Evolutionary conservation across 1,284 basidiomycete genomes (phyloP).

Genomic region (Malassezia cuniculi): DNA sequence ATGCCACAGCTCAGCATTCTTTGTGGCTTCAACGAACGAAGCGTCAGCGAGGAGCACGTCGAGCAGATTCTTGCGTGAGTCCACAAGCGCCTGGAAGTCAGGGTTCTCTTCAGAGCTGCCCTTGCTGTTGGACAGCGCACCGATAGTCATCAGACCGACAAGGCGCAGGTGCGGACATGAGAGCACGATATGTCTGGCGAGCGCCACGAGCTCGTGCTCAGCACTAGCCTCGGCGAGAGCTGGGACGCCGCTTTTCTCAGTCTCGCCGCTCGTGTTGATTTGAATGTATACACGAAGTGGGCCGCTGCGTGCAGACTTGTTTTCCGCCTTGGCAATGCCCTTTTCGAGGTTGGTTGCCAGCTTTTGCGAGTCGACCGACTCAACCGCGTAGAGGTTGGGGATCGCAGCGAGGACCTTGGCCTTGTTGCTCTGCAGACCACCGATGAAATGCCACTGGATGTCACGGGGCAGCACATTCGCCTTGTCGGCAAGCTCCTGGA

Average conservation of each 20-base stretch:
- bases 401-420: conserved; percentile 78
- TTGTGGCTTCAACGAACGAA: conserved; percentile 11
- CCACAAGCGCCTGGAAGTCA: conserved; percentile 64
- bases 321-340: conserved; percentile 51
- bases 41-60: conserved; percentile 29
- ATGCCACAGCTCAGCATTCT: too few relatives aligned
- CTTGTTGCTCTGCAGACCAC: conserved; percentile 87
- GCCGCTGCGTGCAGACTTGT: conserved; percentile 41
- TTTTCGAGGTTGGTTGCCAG: conserved; percentile 72
- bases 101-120: conserved; percentile 52
- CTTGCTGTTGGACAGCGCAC: conserved; percentile 50
- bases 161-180: conserved; percentile 64
- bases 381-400: conserved; percentile 74
- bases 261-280: conserved; percentile 87
- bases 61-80: conserved; percentile 55
- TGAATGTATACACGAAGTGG: conserved; percentile 72
- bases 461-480: conserved; percentile 34
- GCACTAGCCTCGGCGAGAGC: conserved; percentile 48
- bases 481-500: conserved; percentile 80
- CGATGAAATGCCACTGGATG: conserved; percentile 86
- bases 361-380: conserved; percentile 79
- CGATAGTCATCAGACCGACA: conserved; percentile 91
- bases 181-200: conserved; percentile 61
- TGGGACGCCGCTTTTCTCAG: conserved; percentile 70
- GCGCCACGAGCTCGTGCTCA: conserved; percentile 49